Percentiles rank a stretch among this genome's conserved stretches.
phyloP scores from a whole-genome alignment of 2,329 filamentous ascomycete genomes.

The Beauveria medogensis region DNA sequence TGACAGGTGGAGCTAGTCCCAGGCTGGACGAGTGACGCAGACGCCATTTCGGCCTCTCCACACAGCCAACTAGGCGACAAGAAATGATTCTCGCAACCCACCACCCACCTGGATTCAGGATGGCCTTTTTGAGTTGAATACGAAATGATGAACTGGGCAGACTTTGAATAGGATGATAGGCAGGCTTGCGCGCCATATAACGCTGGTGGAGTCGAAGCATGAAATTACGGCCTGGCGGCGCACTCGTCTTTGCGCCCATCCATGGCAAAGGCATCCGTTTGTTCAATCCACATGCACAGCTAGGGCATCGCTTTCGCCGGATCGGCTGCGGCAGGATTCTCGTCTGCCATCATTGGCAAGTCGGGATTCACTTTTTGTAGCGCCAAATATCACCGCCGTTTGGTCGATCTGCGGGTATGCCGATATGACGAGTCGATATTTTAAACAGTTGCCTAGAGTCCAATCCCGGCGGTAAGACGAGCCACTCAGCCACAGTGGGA shows the following conservation, averaged over 20 bases:
- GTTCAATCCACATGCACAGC: neutral
- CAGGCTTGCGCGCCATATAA: neutral
- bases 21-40: conserved; percentile 16
- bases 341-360: neutral
- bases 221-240: neutral
- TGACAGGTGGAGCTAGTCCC: conserved; percentile 25
- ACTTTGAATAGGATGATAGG: neutral
- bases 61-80: conserved; percentile 20
- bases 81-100: neutral
- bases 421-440: conserved; percentile 7
- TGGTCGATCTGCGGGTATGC: conserved; percentile 7
- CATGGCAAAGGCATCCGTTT: neutral
- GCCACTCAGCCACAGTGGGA: neutral
- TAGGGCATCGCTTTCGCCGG: neutral
- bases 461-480: neutral
- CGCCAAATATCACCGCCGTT: neutral
- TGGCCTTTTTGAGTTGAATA: neutral
- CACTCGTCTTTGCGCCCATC: neutral
- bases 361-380: neutral
- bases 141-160: neutral
- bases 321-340: neutral
- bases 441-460: neutral
- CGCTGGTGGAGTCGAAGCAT: neutral
- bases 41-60: conserved; percentile 18
- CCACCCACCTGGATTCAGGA: neutral